phyloP scores from a whole-genome alignment of 2,329 filamentous ascomycete genomes.

The Arthrinium phaeospermum region DNA sequence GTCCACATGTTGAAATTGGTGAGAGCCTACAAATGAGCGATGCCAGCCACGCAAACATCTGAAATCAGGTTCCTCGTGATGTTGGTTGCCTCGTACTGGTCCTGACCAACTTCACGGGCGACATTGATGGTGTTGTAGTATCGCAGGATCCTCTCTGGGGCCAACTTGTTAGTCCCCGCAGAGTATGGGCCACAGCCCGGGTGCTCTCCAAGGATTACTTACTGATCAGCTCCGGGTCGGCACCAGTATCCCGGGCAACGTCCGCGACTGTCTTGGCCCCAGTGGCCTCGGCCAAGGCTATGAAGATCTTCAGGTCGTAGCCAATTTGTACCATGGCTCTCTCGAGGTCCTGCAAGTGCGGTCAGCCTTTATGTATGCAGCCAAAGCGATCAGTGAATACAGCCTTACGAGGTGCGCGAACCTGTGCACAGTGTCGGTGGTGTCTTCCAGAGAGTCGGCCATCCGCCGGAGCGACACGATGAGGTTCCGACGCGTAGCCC shows the following conservation, averaged over 20 bases:
- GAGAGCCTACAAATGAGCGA: not conserved
- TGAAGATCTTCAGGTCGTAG: not conserved
- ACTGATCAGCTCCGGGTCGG: not conserved
- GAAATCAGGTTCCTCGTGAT: not conserved
- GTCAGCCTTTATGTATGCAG: not conserved
- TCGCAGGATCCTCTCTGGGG: not conserved
- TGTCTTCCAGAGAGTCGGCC: not conserved
- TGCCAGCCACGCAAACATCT: not conserved
- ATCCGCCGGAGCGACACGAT: not conserved
- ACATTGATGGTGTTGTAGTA: conserved; percentile 9
- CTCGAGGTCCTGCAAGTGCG: not conserved
- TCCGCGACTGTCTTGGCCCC: not conserved
- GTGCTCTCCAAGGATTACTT: not conserved
- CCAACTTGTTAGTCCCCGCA: no score
- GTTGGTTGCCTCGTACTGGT: not conserved
- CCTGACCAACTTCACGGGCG: not conserved
- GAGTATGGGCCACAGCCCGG: not conserved
- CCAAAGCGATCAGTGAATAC: not conserved
- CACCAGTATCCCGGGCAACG: not conserved
- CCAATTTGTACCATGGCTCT: not conserved
- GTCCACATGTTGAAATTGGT: no score
- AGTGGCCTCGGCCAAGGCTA: not conserved
- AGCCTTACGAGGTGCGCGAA: not conserved
- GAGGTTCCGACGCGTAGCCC: not conserved
- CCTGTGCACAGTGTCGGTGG: not conserved